Evolutionary conservation across 805 yeast genomes (phyloP), one percentile per base, ranked within the genome.

Genomic region (Pichia pseudocactophila): DNA sequence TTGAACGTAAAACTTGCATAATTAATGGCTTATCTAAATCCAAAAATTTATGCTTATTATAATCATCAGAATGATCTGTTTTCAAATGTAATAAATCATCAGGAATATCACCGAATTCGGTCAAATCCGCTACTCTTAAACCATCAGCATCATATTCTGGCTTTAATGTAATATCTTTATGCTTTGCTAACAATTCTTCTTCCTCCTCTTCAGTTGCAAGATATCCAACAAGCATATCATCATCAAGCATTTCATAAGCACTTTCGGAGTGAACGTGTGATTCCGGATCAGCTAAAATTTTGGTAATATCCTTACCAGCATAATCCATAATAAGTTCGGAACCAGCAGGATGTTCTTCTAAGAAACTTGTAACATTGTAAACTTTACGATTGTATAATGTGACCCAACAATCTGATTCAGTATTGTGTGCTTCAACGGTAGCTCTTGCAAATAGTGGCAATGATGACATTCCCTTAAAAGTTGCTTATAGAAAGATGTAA

Each of bases 181-280:
- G 73, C 54, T 81, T 81, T 8, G 50, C 22, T 45, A 87, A 60
- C 42, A 86, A 69, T 56, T 82, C 84, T 43, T 69, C 66, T 56
- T 80, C 94, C 63, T 88, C 96, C 46, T 76, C 81, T 7, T 68
- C 72, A 1, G 89, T 83, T 17, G 97, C 96, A 51, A 90, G 62
- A 56, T 80, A 82, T 0, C 94, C 96, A 34, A 90, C 76, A 44
- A 87, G 64, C 71, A 82, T 83, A 42, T 71, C 80, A 44, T 90
- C 97, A 52, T 87, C 90, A 50, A 90, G 65, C 71, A 90, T 82
- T 49, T 87, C 96, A 59, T 88, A 88, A 2, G 96, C 92, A 30
- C 82, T 64, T 53, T 86, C 95, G 2, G 92, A 80, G 63, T 90
- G 96, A 39, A 73, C 77, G 59, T 89, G 96, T 30, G 80, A 69